Evolutionary conservation across 208 protist genomes (phyloP).

Genomic region (Blastocrithidia nonstop): DNA sequence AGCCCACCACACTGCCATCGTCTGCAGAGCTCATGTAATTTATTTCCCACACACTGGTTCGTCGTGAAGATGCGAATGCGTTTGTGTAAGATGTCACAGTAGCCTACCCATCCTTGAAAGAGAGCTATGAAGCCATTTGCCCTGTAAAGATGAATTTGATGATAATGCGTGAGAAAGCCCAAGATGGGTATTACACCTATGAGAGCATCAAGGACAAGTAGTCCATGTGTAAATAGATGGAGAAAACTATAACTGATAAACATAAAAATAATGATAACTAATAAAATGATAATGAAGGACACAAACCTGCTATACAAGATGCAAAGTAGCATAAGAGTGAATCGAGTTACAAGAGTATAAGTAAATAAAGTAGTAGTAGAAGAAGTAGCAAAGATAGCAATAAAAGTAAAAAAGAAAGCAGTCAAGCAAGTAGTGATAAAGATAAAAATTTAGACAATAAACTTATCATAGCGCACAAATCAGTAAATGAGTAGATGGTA

Average conservation of each 20-base stretch:
- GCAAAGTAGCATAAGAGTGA: too few species aligned
- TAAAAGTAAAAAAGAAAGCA: slow-evolving; percentile 1
- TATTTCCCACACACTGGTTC: slow-evolving; percentile 20
- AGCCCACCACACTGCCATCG: not conserved
- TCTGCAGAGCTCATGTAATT: not conserved
- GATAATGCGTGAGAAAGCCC: slow-evolving; percentile 37
- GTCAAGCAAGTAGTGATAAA: not conserved
- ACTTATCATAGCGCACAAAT: not conserved
- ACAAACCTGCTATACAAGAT: too few species aligned
- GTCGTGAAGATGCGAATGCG: slow-evolving; percentile 50
- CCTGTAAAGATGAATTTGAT: slow-evolving; percentile 68
- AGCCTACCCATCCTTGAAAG: slow-evolving; percentile 51
- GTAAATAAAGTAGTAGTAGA: too few species aligned
- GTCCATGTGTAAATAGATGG: too few species aligned
- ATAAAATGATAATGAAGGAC: too few species aligned
- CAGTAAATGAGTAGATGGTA: not conserved
- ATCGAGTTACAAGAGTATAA: too few species aligned
- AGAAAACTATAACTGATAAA: too few species aligned
- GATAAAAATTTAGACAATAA: not conserved
- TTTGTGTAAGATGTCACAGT: slow-evolving; percentile 67
- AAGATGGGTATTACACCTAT: slow-evolving; percentile 36
- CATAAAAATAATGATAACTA: too few species aligned
- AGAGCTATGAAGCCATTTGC: slow-evolving; percentile 48
- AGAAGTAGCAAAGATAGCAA: not conserved
- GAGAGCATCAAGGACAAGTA: too few species aligned